Evolutionary conservation across 2,329 filamentous ascomycete genomes (phyloP), one percentile per base, ranked within the genome.

Genomic region (Alternaria gaisen): DNA sequence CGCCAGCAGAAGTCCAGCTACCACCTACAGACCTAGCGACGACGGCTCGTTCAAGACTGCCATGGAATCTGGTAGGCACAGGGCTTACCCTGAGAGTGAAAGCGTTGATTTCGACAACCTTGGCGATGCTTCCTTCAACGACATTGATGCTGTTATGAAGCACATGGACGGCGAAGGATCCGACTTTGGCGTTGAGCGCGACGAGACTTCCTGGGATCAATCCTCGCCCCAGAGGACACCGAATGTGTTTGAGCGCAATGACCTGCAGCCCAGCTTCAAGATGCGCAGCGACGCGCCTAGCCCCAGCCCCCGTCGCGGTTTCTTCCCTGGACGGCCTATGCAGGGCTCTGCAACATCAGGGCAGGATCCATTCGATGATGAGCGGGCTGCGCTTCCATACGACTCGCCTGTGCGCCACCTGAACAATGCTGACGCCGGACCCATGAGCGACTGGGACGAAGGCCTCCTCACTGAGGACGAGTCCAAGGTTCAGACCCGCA

Each of bases 71-170:
- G 67, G 72, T 22, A 75, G 73, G 60, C 73, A 73, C 32, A 64
- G 66, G 16, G 69, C 72, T 7, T 79, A 79, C 53, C 68, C 77
- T 18, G 74, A 78, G 36, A 78, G 73, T 54, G 77, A 79, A 57
- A 76, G 74, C 54, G 69, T 77, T 42, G 77, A 78, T 44, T 76
- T 77, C 50, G 71, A 78, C 28, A 64, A 71, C 43, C 58, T 72
- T 56, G 72, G 71, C 30, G 70, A 83, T 52, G 80, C 82, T 34
- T 83, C 89, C 0, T 92, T 92, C 69, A 90, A 94, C 68, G 93
- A 97, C 74, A 94, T 97, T 71, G 94, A 97, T 81, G 92, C 91
- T 44, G 89, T 97, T 53, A 97, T 98, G 93, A 88, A 90, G 66
- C 90, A 95, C 61, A 86, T 97, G 70, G 90, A 93, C 70, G 86